A percentile compares a stretch with the other conserved stretches of the same genome.
Conservation (phyloP, 2,329 filamentous ascomycete species). For the Beauveria scarabaeidicola region DNA sequence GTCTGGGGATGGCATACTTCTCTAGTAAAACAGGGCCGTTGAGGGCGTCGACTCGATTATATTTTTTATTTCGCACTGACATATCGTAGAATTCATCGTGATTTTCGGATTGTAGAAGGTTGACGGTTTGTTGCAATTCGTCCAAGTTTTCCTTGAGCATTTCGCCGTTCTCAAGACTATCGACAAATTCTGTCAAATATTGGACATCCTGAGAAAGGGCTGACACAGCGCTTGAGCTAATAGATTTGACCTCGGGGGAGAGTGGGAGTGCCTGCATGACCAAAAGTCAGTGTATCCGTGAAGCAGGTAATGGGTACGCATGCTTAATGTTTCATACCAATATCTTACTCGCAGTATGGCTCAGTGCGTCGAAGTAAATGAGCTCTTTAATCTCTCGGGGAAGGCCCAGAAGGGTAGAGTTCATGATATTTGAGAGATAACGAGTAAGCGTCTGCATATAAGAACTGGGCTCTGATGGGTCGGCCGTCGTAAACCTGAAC, state of each 20-base stretch:
- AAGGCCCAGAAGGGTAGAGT: constrained; percentile 82
- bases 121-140: constrained; percentile 86
- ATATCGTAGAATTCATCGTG: constrained; percentile 97
- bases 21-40: constrained; percentile 86
- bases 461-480: constrained; percentile 67
- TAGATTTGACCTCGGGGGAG: constrained; percentile 68
- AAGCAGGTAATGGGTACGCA: too few relatives aligned
- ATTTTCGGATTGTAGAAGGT: constrained; percentile 78
- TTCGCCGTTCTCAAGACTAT: constrained; percentile 72
- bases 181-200: constrained; percentile 79
- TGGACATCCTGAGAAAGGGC: constrained; percentile 75
- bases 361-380: constrained; percentile 94
- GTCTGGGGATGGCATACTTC: constrained; percentile 52
- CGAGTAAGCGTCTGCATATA: constrained; percentile 94
- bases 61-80: constrained; percentile 82
- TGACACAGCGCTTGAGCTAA: constrained; percentile 77
- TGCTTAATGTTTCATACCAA: constrained; percentile 44
- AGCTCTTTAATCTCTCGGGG: constrained; percentile 94
- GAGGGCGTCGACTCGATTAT: constrained; percentile 82
- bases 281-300: neutral
- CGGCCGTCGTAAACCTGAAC: constrained; percentile 42
- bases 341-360: constrained; percentile 81
- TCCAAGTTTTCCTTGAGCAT: constrained; percentile 84
- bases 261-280: constrained; percentile 58
- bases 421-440: constrained; percentile 95